Conservation (phyloP, 2,329 filamentous ascomycete genomes). For the Aureobasidium sp. region DNA sequence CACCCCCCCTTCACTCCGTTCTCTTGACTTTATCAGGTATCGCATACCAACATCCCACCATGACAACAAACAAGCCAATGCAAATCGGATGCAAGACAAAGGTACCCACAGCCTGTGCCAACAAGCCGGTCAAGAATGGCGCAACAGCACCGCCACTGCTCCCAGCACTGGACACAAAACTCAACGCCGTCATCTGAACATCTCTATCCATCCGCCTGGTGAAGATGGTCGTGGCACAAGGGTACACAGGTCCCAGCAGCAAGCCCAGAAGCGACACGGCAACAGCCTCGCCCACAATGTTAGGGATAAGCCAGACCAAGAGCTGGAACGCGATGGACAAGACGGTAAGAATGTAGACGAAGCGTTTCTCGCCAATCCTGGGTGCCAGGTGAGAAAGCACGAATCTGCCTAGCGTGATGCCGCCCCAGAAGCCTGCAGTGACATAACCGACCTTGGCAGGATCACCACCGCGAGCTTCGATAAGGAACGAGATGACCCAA, state of each 20-base stretch:
- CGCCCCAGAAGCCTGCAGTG: conserved; percentile 58
- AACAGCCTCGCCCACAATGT: conserved; percentile 52
- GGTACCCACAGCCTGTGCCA: conserved; percentile 54
- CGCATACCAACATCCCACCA: conserved; percentile 57
- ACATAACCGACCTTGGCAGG: conserved; percentile 70
- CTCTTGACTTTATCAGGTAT: conserved; percentile 53
- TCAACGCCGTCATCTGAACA: conserved; percentile 55
- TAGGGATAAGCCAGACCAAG: conserved; percentile 71
- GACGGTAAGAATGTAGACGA: conserved; percentile 54
- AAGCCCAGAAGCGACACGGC: conserved; percentile 56
- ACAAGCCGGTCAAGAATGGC: conserved; percentile 56
- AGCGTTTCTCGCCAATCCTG: conserved; percentile 60
- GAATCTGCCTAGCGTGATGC: conserved; percentile 49
- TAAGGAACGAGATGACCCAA: conserved; percentile 81
- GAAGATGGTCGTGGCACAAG: conserved; percentile 60
- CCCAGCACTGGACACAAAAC: conserved; percentile 61
- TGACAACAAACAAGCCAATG: conserved; percentile 55
- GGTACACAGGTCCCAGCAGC: conserved; percentile 70
- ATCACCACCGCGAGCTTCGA: conserved; percentile 60
- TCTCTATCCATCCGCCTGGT: conserved; percentile 50
- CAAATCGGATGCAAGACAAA: conserved; percentile 60
- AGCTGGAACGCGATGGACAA: conserved; percentile 61
- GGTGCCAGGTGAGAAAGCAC: conserved; percentile 58
- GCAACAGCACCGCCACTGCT: conserved; percentile 60
- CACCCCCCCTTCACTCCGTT: too few relatives aligned